A percentile compares a stretch with the other conserved stretches of the same genome.
Evolutionary conservation across 345 rosid species (phyloP).

Genomic region (Nephelium lappaceum): DNA sequence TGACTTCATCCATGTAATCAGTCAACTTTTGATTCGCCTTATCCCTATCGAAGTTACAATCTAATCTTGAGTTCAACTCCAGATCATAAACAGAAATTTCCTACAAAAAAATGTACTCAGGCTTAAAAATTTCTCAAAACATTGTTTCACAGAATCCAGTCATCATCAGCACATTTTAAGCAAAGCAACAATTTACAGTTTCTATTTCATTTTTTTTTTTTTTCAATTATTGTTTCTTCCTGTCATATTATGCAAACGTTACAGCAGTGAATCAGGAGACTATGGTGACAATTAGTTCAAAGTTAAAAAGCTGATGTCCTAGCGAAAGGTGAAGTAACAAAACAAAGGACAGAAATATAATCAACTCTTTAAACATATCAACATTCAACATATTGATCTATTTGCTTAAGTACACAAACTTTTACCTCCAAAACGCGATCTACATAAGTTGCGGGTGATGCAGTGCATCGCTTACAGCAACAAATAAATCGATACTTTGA

Average conservation of each 20-base stretch:
- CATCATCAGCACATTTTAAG: background rate
- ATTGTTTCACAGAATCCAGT: slow-evolving; percentile 1
- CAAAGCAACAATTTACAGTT: background rate
- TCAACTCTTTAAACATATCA: background rate
- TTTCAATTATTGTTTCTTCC: background rate
- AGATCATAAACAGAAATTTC: slow-evolving; percentile 42
- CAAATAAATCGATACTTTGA: slow-evolving; percentile 70
- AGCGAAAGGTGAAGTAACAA: background rate
- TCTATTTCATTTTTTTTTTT: background rate
- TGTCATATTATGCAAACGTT: background rate
- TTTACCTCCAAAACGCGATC: slow-evolving; percentile 67
- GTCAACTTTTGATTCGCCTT: slow-evolving; percentile 40
- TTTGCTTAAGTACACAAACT: background rate
- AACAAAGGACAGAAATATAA: background rate
- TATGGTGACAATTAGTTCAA: background rate
- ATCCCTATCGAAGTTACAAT: slow-evolving; percentile 31
- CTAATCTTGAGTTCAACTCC: slow-evolving; percentile 23
- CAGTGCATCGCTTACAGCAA: slow-evolving; percentile 60
- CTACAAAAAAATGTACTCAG: slow-evolving; percentile 30
- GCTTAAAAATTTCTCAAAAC: slow-evolving; percentile 9
- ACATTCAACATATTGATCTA: background rate
- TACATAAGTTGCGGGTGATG: slow-evolving; percentile 54
- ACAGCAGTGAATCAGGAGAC: background rate
- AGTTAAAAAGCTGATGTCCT: background rate
- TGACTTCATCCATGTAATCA: slow-evolving; percentile 51